These are phyloP conservation scores for Hyphopichia burtonii DNA, from an alignment of 1,139 yeast genomes.

Conservation along the genomic window DNA sequence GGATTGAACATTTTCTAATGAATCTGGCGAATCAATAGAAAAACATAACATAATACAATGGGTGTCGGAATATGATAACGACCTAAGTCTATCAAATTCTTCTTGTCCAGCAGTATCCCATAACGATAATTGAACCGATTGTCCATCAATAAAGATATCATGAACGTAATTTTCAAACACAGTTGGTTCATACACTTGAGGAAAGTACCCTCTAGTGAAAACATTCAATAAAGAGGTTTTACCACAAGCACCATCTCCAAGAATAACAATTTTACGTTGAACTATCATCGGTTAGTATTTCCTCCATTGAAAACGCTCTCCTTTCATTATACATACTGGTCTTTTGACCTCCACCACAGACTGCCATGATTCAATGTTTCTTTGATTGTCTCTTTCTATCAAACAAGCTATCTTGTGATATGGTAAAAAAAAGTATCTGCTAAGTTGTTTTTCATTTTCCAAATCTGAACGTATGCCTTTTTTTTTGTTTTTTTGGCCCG, in stretches of 20 bases:
- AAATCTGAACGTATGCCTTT: too few species aligned
- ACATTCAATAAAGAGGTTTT: slow-evolving; percentile 69
- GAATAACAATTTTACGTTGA: slow-evolving; percentile 89
- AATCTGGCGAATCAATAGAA: slow-evolving; percentile 90
- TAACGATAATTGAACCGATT: slow-evolving; percentile 84
- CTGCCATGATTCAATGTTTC: slow-evolving; percentile 45
- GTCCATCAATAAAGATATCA: slow-evolving; percentile 93
- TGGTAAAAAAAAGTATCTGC: too few species aligned
- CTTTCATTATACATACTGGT: slow-evolving; percentile 58
- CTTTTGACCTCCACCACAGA: slow-evolving; percentile 68
- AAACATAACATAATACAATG: slow-evolving; percentile 97
- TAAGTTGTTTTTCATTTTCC: too few species aligned
- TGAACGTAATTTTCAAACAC: slow-evolving; percentile 97
- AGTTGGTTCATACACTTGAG: slow-evolving; percentile 97
- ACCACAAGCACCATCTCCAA: slow-evolving; percentile 92
- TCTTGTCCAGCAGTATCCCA: slow-evolving; percentile 99
- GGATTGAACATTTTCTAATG: slow-evolving; percentile 87
- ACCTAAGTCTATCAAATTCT: slow-evolving; percentile 90
- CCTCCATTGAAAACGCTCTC: too few species aligned
- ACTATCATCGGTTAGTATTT: too few species aligned
- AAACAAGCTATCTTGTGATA: too few species aligned
- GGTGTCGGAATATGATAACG: slow-evolving; percentile 89
- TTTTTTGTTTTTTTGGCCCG: background rate
- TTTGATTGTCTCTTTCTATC: slow-evolving; percentile 1
- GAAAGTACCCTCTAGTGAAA: slow-evolving; percentile 95